Base-by-base conservation (phyloP, 352 stramenopile genomes). In the Ochromonadaceae sp. region DNA sequence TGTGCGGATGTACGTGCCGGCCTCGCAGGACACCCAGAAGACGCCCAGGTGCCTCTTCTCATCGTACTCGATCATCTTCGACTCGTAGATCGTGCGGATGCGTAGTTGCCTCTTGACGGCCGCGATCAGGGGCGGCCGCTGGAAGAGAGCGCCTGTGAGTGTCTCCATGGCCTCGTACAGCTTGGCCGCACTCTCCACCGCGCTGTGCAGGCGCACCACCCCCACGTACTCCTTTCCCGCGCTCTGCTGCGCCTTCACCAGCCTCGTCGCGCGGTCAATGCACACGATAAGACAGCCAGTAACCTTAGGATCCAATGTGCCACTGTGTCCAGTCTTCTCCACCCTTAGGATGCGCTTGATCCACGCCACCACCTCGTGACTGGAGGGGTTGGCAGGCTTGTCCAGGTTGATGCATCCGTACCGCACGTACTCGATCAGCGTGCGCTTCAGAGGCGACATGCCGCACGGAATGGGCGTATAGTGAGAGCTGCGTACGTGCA, bases 391-490 rank as follows among this genome's bases (percentile, higher is more conserved):
- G 34, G 93, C 89, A 17, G 95, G 93, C 77, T 99, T 99, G 79
- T 99, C 95, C 28, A 99, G 81, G 78, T 99, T 99, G 71, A 99
- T 99, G n/a, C 98, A 90, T 65, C 93, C 95, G 68, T 97, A 98
- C 34, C 83, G 87, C 30, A 99, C 79, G 73, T 99, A 98, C 69
- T 98, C 88, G 38, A 87, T 76, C n/a, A 99, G 79, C 60, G 85
- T 85, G 47, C 95, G 86, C 70, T 97, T 96, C 34, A 99, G 76
- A 44, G 95, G 95, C 36, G 81, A 94, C 40, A 83, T 95, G 53
- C 92, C 95, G 49, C 77, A 89, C 2, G 95, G 87, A 73, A 99
- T 98, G 43, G 95, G 93, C 44, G 93, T 99, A 79, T 98, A 99
- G 79, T 99, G 93, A 25, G 85, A 88, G 35, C 92, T 98, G 67